Percentiles rank a stretch among this genome's conserved stretches.
Conservation (phyloP, 177 flowering plant species). For the Tripterygium wilfordii region DNA sequence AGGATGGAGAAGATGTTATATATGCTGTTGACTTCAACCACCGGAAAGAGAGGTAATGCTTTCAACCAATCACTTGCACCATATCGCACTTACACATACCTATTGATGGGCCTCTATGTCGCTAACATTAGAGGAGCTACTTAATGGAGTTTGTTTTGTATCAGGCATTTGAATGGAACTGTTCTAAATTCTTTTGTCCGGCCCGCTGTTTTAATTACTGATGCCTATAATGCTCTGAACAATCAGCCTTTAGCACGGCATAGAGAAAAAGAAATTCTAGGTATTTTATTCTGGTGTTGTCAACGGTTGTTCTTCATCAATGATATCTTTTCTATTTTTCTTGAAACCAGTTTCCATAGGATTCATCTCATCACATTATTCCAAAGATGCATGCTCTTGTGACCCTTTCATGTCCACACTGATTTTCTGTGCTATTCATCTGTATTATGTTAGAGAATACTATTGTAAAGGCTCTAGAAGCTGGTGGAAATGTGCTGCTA, state of each 20-base stretch:
- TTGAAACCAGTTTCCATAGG: too few species aligned
- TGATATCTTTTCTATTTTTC: too few species aligned
- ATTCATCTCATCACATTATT: background rate
- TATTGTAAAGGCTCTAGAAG: constrained; percentile 59
- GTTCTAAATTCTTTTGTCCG: constrained; percentile 78
- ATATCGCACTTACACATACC: background rate
- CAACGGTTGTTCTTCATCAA: background rate
- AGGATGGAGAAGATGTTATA: constrained; percentile 95
- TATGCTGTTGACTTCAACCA: constrained; percentile 98
- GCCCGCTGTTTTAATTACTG: constrained; percentile 95
- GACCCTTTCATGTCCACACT: background rate
- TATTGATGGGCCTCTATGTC: too few species aligned
- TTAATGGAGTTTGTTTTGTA: constrained; percentile 9
- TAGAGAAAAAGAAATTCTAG: constrained; percentile 80
- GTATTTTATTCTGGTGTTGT: constrained; percentile 23
- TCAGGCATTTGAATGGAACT: constrained; percentile 94
- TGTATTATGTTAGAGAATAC: constrained; percentile 44
- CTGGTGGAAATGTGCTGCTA: constrained; percentile 79
- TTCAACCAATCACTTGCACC: constrained; percentile 1
- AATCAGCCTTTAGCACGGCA: constrained; percentile 78
- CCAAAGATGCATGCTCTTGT: background rate
- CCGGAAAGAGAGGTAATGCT: constrained; percentile 78
- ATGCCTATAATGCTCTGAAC: constrained; percentile 91
- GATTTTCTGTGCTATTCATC: background rate
- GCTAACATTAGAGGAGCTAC: too few species aligned